Evolutionary conservation across 768 basidiomycete species (phyloP).

Genomic region (Paxillus ammoniavirescens): DNA sequence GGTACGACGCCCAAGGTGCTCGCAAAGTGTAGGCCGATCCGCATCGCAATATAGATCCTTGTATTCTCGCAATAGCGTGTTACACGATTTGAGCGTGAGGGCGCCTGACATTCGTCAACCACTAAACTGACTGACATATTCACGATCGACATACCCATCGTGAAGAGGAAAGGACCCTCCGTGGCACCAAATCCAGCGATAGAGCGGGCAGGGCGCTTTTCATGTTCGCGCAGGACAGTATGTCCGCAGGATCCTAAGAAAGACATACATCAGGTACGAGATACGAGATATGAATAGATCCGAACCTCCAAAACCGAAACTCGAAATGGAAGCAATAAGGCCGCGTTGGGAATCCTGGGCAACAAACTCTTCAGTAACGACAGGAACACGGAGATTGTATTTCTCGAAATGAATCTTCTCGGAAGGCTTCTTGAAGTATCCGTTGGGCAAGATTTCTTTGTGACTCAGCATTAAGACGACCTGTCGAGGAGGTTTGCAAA

Average conservation of each 20-base stretch:
- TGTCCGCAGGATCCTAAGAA: neutral
- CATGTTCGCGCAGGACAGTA: neutral
- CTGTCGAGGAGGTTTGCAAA: conserved; percentile 34
- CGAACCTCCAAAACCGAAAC: conserved; percentile 15
- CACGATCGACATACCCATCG: neutral
- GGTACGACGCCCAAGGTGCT: conserved; percentile 25
- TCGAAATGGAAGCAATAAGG: conserved; percentile 13
- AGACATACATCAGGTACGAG: neutral
- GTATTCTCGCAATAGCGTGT: neutral
- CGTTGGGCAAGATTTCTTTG: conserved; percentile 14
- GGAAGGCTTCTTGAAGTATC: conserved; percentile 13
- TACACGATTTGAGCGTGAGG: neutral
- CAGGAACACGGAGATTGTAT: conserved; percentile 14
- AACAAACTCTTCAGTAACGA: conserved; percentile 3
- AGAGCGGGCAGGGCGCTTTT: neutral
- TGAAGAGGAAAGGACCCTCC: neutral
- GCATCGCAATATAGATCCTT: neutral
- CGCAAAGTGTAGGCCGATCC: neutral
- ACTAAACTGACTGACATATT: neutral
- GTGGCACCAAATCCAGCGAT: neutral
- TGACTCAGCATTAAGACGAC: conserved; percentile 11
- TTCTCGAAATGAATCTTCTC: conserved; percentile 14
- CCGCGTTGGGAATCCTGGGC: conserved; percentile 2
- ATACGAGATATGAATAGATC: neutral
- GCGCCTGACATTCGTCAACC: neutral